Evolutionary conservation across 768 basidiomycete genomes (phyloP), one percentile per base, ranked within the genome.

Genomic region (Asterophora parasitica): DNA sequence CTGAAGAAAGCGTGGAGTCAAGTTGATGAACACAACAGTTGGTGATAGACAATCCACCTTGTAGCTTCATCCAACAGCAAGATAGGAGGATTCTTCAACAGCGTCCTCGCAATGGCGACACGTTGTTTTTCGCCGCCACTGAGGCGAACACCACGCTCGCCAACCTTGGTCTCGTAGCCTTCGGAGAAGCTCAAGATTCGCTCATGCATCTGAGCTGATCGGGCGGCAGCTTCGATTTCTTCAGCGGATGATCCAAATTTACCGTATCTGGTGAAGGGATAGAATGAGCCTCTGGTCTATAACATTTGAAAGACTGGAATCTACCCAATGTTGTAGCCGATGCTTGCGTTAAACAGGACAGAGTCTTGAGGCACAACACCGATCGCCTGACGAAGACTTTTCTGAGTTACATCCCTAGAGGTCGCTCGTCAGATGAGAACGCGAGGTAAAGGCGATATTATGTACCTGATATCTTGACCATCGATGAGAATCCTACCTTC

Each of bases 361-460:
- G 78, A 75, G 56, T 92, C 90, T 61, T 96, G 91, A 0, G 95
- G 93, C 2, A 98, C 89, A 19, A 92, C 88, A 13, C 92, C 92
- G 50, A 97, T 90, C 0, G 87, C 78, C 52, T 80, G 77, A 28
- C 93, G 77, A 16, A 96, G 66, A 46, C 84, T 87, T 27, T 75
- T 68, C 60, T 94, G 90, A 0, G 92, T 93, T 5, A 97, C 79
- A 49, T 93, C 81, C 28, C 87, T 82, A 46, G 1, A 46, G 39
- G 28, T 13, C 17, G 4, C n/a, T 19, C 9, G 11, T 47, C 4
- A 48, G 38, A 40, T 37, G 36, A 39, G 42, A 23, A 42, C 12
- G 36, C 27, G 26, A 38, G 19, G 13, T 40, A 19, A 35, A 15
- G 13, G 35, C 15, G 5, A 19, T 33, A 26, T n/a, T 16, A 2